Base-by-base conservation (phyloP, 495 filamentous ascomycete species). In the Pseudomonodictys pantanalensis region DNA sequence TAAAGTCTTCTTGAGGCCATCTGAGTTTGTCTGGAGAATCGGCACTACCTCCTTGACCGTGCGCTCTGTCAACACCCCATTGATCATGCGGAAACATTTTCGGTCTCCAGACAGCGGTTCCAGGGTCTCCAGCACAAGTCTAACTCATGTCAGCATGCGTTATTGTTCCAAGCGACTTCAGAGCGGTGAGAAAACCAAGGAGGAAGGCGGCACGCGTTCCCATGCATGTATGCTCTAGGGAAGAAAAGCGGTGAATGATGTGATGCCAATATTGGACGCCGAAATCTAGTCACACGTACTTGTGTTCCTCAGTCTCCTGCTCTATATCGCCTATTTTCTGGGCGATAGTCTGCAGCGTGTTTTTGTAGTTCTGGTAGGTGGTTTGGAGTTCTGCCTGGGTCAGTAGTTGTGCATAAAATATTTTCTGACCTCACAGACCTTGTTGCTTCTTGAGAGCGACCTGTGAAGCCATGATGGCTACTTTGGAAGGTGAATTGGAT, bases 51-150 rank as follows among this genome's bases (percentile, higher is more conserved):
- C 92, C 72, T 87, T 78, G 60, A 98, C 89, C 44, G 93, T 96
- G 65, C 92, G 81, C 77, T 98, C 95, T 58, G 93, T 89, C 51
- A 98, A 73, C 12, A 97, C 92, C 52, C 93, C 95, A 72, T 97
- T 97, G 71, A 98, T 92, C 87, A 98, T 88, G 65, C 93, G 92
- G 75, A 97, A 98, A 75, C 92, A 97, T 79, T 96, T 97, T 59
- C 93, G 90, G 54, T 95, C 89, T 57, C 79, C 77, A 23, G 89
- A 79, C 22, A 97, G 85, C 33, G 91, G 92, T 45, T 84, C 83
- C 65, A 98, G 77, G 25, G 92, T 97, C 68, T 98, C 95, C 33
- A 98, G 86, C 25, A 98, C 93, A 65, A 98, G 89, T 74, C 93
- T 97, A 43, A 12, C 9, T 32, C 3, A 17, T 25, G 38, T 54